Percentiles rank a stretch among this genome's conserved stretches.
phyloP scores from a whole-genome alignment of 2,329 filamentous ascomycete species.

The Hypoxylon sp. region DNA sequence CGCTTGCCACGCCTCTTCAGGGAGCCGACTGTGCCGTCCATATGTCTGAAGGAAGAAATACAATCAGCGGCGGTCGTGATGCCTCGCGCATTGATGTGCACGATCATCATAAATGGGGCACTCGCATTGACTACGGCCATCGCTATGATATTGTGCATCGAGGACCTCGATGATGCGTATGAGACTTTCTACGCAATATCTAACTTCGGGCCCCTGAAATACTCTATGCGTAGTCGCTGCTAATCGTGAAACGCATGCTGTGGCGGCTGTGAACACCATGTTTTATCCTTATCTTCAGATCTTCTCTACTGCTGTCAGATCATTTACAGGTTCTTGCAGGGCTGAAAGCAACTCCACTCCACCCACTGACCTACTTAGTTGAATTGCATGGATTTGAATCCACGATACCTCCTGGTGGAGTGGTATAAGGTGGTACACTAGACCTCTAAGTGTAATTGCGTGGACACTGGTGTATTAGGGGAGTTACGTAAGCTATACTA shows the following conservation, averaged over 20 bases:
- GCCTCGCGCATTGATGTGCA: constrained; percentile 40
- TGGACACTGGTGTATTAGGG: too few species aligned
- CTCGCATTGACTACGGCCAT: constrained; percentile 43
- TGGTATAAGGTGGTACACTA: too few species aligned
- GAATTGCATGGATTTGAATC: too few species aligned
- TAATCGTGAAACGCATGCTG: neutral
- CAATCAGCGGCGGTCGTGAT: constrained; percentile 40
- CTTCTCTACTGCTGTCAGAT: constrained; percentile 41
- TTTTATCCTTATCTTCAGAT: constrained; percentile 48
- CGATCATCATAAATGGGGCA: constrained; percentile 42
- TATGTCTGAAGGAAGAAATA: constrained; percentile 45
- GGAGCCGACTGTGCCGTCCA: constrained; percentile 41
- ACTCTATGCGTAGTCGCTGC: too few species aligned
- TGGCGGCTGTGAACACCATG: constrained; percentile 35
- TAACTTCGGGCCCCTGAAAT: too few species aligned
- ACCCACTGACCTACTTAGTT: too few species aligned
- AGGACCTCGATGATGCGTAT: constrained; percentile 34
- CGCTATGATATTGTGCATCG: constrained; percentile 42
- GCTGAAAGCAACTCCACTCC: too few species aligned
- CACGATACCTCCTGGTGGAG: too few species aligned
- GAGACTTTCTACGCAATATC: neutral
- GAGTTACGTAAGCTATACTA: too few species aligned
- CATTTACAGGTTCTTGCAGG: constrained; percentile 41
- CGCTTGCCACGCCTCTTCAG: constrained; percentile 24
- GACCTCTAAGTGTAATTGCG: too few species aligned